A percentile compares a stretch with the other conserved stretches of the same genome.
These are phyloP conservation scores for Themeda triandra DNA, from an alignment of 176 grass and related monocot species.

Conservation along the genomic window DNA sequence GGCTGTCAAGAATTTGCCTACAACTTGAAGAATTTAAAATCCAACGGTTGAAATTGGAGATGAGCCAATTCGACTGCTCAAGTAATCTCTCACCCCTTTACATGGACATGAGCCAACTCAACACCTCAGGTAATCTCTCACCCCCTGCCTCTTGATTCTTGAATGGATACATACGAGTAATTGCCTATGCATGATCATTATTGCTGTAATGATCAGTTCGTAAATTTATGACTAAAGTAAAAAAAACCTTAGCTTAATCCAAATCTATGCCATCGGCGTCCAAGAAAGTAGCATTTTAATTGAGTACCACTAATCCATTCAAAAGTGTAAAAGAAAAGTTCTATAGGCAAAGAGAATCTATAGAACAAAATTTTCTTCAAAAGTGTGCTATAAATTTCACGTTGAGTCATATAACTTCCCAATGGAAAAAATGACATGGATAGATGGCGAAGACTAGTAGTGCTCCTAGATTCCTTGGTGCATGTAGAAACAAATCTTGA, in stretches of 20 bases:
- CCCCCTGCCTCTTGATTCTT: neutral
- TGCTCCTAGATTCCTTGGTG: neutral
- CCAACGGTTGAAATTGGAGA: neutral
- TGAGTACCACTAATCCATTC: neutral
- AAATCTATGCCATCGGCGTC: neutral
- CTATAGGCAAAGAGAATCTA: too few species aligned
- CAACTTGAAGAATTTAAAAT: neutral
- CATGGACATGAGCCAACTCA: neutral
- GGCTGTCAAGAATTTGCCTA: neutral
- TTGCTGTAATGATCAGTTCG: neutral
- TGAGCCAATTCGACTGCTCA: constrained; percentile 8
- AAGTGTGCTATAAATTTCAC: too few species aligned
- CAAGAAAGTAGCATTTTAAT: neutral
- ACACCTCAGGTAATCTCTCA: neutral
- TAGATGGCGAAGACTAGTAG: too few species aligned
- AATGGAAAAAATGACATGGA: too few species aligned
- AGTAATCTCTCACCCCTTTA: neutral
- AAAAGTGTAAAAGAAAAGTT: neutral
- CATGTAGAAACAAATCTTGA: neutral
- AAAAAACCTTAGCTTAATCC: neutral
- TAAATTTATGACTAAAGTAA: neutral
- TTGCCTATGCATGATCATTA: neutral
- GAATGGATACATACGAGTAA: too few species aligned
- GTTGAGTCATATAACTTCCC: too few species aligned
- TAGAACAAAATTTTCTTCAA: too few species aligned